These are phyloP conservation scores for Platanus orientalis DNA, from an alignment of 164 flowering plant species.

Conservation along the genomic window DNA sequence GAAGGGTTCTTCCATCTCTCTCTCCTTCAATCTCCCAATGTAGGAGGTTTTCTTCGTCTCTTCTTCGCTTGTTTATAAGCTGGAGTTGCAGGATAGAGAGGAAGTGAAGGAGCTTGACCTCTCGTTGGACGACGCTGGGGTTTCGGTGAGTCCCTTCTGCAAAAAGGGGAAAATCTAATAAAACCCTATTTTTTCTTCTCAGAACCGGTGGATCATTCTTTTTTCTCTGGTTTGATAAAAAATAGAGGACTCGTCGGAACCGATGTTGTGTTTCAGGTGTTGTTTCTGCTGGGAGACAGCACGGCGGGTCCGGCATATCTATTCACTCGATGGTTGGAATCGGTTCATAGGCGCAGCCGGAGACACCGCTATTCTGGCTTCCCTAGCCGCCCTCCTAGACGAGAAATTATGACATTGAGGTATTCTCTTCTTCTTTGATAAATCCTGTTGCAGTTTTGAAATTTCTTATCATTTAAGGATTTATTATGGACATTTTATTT, in stretches of 20 bases:
- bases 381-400: constrained; percentile 41
- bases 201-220: no score
- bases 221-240: no score
- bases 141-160: constrained; percentile 30
- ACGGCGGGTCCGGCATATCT: constrained; percentile 73
- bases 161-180: no score
- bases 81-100: background rate
- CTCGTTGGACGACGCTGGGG: constrained; percentile 42
- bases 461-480: no score
- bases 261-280: constrained; percentile 39
- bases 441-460: no score
- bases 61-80: background rate
- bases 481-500: no score
- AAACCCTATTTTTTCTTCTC: no score
- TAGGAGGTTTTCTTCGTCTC: no score
- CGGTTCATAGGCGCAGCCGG: constrained; percentile 74
- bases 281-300: constrained; percentile 85
- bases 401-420: constrained; percentile 40
- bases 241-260: no score
- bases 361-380: constrained; percentile 57
- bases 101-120: constrained; percentile 14
- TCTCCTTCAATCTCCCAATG: no score
- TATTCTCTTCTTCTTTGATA: no score
- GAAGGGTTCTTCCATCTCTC: background rate
- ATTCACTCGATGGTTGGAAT: constrained; percentile 88